phyloP scores from a whole-genome alignment of 352 stramenopile genomes.

The Pythium chondricola region DNA sequence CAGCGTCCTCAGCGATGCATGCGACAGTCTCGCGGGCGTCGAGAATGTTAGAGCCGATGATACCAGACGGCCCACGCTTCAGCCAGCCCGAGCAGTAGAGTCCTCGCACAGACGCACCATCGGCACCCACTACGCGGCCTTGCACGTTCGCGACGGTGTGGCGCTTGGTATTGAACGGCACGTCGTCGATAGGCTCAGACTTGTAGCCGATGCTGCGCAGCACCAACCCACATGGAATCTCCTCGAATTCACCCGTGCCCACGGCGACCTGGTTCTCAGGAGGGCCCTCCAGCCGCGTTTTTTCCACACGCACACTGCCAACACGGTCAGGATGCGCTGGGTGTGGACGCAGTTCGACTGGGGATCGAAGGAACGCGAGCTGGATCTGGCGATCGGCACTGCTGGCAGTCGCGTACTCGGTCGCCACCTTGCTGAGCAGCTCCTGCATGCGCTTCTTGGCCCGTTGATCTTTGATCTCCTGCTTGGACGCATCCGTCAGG shows the following conservation, averaged over 20 bases:
- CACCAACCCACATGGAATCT: constrained; percentile 72
- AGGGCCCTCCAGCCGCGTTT: constrained; percentile 83
- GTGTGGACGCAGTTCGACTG: constrained; percentile 61
- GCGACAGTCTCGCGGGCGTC: constrained; percentile 95
- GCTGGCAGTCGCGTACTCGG: constrained; percentile 21
- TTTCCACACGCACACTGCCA: constrained; percentile 78
- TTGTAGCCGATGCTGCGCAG: constrained; percentile 91
- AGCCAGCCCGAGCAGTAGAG: constrained; percentile 97
- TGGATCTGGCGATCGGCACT: constrained; percentile 43
- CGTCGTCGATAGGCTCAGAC: constrained; percentile 63
- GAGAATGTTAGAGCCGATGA: constrained; percentile 98
- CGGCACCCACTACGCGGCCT: constrained; percentile 40
- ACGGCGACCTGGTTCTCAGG: constrained; percentile 73
- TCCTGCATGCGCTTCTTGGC: constrained; percentile 84
- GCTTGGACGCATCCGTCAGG: constrained; percentile 68
- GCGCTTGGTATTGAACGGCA: constrained; percentile 78
- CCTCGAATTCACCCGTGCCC: constrained; percentile 84
- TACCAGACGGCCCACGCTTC: constrained; percentile 95
- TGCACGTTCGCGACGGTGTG: constrained; percentile 57
- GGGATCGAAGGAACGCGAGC: constrained; percentile 91
- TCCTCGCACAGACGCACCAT: constrained; percentile 43
- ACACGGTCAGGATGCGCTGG: constrained; percentile 42
- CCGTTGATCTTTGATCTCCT: constrained; percentile 85
- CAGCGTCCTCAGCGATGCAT: constrained; percentile 89
- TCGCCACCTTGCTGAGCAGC: constrained; percentile 60